Evolutionary conservation across 495 filamentous ascomycete genomes (phyloP), one percentile per base, ranked within the genome.

Genomic region (Xylaria cubensis): DNA sequence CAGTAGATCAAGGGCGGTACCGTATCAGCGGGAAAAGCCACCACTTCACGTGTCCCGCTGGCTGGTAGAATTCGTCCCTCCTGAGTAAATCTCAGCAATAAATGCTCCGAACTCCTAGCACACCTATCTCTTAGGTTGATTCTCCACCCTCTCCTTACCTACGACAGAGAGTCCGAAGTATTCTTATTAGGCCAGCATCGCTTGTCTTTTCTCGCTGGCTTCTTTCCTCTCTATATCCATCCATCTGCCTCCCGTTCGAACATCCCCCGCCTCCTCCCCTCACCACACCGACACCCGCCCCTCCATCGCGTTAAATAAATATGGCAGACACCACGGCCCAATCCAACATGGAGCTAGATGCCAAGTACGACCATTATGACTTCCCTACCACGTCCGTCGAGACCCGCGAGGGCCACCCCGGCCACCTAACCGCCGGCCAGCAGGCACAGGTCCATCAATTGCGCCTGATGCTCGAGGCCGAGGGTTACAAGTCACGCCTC

Each of bases 311-410:
- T 69, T n/a, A 42, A 66, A 48, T 55, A 24, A 29, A 72, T 63
- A 73, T 75, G 73, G 24, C 71, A 29, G 67, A 71, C 67, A 76
- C 64, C 64, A 77, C 64, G 70, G 68, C 78, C 61, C 62, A 64
- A 70, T 73, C 70, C 46, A 75, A 78, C 73, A 82, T 92, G 81
- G 83, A 90, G 79, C 85, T 90, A 67, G 92, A 97, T 81, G 86
- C 93, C 75, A 97, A 97, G 83, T 98, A 98, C 86, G 95, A 99
- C 83, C 82, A 95, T 84, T 97, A 97, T 84, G 95, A 97, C 79
- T 98, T 86, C 84, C 96, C 96, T 64, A 95, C 90, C 65, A 94
- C 87, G 32, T 89, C 91, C 55, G 90, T 93, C 50, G 86, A 87
- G 59, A 76, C 86, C 13, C 88, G 91, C 75, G 82, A 84, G 73